Conservation (phyloP, 345 rosid species). For the Corchorus olitorius region DNA sequence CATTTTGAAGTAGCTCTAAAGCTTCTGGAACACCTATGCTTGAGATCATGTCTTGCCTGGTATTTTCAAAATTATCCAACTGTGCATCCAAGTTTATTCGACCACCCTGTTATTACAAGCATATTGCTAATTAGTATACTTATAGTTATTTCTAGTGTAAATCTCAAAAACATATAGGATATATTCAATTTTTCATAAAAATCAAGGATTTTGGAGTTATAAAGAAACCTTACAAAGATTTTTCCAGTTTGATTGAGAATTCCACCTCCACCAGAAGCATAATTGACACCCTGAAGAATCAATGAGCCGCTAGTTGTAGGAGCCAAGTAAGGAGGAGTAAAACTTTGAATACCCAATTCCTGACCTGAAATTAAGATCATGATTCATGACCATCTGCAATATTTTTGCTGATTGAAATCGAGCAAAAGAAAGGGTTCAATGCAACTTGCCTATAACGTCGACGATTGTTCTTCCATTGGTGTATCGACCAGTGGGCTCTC, state of each 20-base stretch:
- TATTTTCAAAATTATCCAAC: slow-evolving; percentile 55
- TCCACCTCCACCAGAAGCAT: slow-evolving; percentile 85
- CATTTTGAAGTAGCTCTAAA: slow-evolving; percentile 28
- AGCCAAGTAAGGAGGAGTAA: slow-evolving; percentile 73
- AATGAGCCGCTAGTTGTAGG: slow-evolving; percentile 57
- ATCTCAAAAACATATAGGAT: neutral
- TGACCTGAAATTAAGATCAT: slow-evolving; percentile 35
- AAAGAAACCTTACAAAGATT: slow-evolving; percentile 54
- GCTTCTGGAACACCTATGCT: slow-evolving; percentile 48
- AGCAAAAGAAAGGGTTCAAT: neutral
- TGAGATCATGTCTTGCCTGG: slow-evolving; percentile 47
- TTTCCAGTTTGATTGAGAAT: slow-evolving; percentile 71
- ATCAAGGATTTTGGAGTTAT: no score
- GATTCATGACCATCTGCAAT: no score
- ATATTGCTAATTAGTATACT: neutral
- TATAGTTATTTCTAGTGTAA: neutral
- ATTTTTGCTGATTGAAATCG: neutral
- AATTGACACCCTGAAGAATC: slow-evolving; percentile 69
- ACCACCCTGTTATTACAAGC: slow-evolving; percentile 44
- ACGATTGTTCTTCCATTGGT: slow-evolving; percentile 79
- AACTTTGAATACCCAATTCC: slow-evolving; percentile 40
- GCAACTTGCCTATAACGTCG: slow-evolving; percentile 63
- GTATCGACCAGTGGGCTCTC: slow-evolving; percentile 71
- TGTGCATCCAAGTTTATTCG: slow-evolving; percentile 69
- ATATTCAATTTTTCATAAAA: neutral